Base-by-base conservation (phyloP, 192 early-diverging fungal species). In the Phlyctochytrium bullatum region DNA sequence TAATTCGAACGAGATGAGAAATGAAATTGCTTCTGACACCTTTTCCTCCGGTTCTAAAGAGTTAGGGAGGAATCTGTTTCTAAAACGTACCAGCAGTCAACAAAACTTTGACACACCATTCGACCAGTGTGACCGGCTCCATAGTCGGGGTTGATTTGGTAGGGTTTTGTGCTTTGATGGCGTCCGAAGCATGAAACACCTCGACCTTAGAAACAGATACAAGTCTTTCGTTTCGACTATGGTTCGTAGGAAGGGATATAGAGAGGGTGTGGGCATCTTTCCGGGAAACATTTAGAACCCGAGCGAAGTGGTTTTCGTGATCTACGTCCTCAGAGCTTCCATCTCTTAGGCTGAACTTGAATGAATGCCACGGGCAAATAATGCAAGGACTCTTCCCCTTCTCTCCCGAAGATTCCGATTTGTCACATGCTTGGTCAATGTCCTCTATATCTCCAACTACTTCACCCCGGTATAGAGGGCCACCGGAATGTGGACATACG, bases 321-420 rank as follows among this genome's bases (percentile, higher is more conserved):
- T 64, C 34, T 24, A 50, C 36, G 33, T 73, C 40, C 14, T 60
- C 59, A 10, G 64, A 34, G 20, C 40, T 60, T 0, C 80, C 80
- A 16, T 57, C 68, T 2, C 33, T 17, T 2, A 82, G 34, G 24
- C 35, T 36, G 64, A 82, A 82, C 3, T 67, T 58, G 36, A 69
- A 82, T 2, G 61, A 65, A 54, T 82, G 80, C 80, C 80, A 82
- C 23, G 80, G 80, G 68, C 80, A 82, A n/a, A 82, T 70, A 60
- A 80, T 64, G 51, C 34, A 65, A 14, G 52, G 36, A 50, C 23
- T 27, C 34, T 1, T 27, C 20, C 3, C 30, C 17, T 3, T 24
- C 52, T 56, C 16, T 29, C 58, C 27, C 36, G 28, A n/a, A n/a
- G n/a, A n/a, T n/a, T n/a, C n/a, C n/a, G n/a, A n/a, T n/a, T n/a